A percentile compares a stretch with the other conserved stretches of the same genome.
Conservation (phyloP, 2,329 filamentous ascomycete genomes). For the Epichloe aotearoae region DNA sequence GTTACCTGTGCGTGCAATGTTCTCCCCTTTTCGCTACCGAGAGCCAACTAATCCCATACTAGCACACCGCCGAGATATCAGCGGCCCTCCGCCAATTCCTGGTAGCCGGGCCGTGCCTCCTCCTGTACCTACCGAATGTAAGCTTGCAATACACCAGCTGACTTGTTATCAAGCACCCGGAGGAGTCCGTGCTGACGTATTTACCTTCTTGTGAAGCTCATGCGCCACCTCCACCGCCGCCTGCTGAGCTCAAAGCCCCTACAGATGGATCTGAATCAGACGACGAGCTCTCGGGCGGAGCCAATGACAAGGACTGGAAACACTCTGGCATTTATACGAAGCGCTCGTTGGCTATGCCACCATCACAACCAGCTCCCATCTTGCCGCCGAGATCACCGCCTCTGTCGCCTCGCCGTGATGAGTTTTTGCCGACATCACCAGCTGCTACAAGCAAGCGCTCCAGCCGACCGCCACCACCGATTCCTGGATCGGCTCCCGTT, state of each 20-base stretch:
- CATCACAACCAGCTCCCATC: slow-evolving; percentile 19
- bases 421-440: slow-evolving; percentile 31
- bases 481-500: slow-evolving; percentile 41
- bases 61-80: slow-evolving; percentile 21
- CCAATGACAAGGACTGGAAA: slow-evolving; percentile 25
- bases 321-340: slow-evolving; percentile 22
- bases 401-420: slow-evolving; percentile 23
- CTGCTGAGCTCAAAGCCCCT: slow-evolving; percentile 45
- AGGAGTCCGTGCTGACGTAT: background rate
- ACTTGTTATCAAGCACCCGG: background rate
- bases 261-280: slow-evolving; percentile 77
- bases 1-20: slow-evolving; percentile 9
- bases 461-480: slow-evolving; percentile 45
- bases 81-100: slow-evolving; percentile 33
- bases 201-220: slow-evolving; percentile 37
- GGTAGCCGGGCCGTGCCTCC: slow-evolving; percentile 41
- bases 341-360: slow-evolving; percentile 30
- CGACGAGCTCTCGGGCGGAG: slow-evolving; percentile 59
- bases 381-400: slow-evolving; percentile 21
- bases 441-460: slow-evolving; percentile 33
- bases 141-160: slow-evolving; percentile 15
- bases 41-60: slow-evolving; percentile 15
- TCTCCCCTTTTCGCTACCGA: background rate
- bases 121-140: slow-evolving; percentile 47
- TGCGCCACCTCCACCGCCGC: slow-evolving; percentile 41